Percentiles rank a stretch among this genome's conserved stretches.
Conservation (phyloP, 352 stramenopile species). For the Pythium chondricola region DNA sequence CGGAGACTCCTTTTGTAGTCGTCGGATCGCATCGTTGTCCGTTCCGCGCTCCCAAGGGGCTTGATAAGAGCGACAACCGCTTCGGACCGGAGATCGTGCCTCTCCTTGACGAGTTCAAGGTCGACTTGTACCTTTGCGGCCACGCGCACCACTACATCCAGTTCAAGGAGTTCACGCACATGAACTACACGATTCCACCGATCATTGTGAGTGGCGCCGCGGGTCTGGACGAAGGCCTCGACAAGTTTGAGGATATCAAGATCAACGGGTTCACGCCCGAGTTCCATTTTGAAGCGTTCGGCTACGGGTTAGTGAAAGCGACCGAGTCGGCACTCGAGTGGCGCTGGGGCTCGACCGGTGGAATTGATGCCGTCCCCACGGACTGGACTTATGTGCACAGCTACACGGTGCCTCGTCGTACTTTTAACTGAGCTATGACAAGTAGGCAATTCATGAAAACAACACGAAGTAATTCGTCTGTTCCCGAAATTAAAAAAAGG, state of each 20-base stretch:
- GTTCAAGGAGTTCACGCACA: conserved; percentile 49
- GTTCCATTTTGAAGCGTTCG: conserved; percentile 64
- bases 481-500: too few species aligned
- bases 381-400: too few species aligned
- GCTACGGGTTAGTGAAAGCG: conserved; percentile 63
- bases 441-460: too few species aligned
- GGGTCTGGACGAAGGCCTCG: conserved; percentile 48
- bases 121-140: conserved; percentile 63
- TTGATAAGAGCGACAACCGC: conserved; percentile 34
- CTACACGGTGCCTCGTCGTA: too few species aligned
- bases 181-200: conserved; percentile 44
- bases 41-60: conserved; percentile 52
- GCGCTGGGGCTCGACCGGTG: conserved; percentile 57
- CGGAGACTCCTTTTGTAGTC: conserved; percentile 58
- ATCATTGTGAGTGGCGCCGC: conserved; percentile 70
- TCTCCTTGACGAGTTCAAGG: conserved; percentile 67
- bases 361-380: too few species aligned
- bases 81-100: conserved; percentile 66
- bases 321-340: conserved; percentile 46
- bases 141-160: conserved; percentile 72
- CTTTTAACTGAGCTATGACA: too few species aligned
- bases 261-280: conserved; percentile 52
- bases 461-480: too few species aligned
- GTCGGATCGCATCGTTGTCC: conserved; percentile 65
- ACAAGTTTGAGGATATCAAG: conserved; percentile 33